Base-by-base conservation (phyloP, 768 basidiomycete genomes). In the Lactarius akahatsu region DNA sequence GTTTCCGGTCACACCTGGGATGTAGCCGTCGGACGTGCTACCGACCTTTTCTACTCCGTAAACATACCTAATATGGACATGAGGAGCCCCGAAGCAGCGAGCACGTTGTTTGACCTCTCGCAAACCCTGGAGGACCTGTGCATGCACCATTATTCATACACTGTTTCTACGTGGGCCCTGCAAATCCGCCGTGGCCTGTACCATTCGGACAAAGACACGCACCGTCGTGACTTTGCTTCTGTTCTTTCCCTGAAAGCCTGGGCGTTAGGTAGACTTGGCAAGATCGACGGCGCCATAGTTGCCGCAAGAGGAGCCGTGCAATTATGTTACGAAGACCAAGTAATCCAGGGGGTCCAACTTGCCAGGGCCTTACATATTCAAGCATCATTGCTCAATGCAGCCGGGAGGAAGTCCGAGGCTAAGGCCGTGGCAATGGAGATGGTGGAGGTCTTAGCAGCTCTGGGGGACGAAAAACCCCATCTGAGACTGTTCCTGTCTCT, bases 301-400 rank as follows among this genome's bases (percentile, higher is more conserved):
- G 62, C 62, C 26, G 58, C 34, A 40, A 20, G 52, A 38, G 58
- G 23, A 55, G 66, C 62, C 28, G 66, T 67, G 4, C 57, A 47
- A 9, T 28, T 59, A 30, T 67, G 66, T 47, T 32, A 63, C 26
- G 66, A 67, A 36, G 66, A 67, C 16, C 47, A 59, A 23, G 58
- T 61, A 10, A 58, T 67, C 13, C 66, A 67, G 26, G 66, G 66
- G 2, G 52, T 63, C 47, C 66, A 59, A 38, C 66, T 67, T n/a
- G 62, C 62, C 32, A 67, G 59, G 34, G 66, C 57, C 13, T 41
- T 67, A 10, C 62, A 59, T 28, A 13, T 55, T 3, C 66, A 67
- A 15, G 66, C 62, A 13, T 54, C 52, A 11, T 57, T 41, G 13
- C 16, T 67, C 23, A 28, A 55, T 8, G 62, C 66, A 2, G 50